Evolutionary conservation across 2,329 filamentous ascomycete species (phyloP).

Genomic region (Calonectria montana): DNA sequence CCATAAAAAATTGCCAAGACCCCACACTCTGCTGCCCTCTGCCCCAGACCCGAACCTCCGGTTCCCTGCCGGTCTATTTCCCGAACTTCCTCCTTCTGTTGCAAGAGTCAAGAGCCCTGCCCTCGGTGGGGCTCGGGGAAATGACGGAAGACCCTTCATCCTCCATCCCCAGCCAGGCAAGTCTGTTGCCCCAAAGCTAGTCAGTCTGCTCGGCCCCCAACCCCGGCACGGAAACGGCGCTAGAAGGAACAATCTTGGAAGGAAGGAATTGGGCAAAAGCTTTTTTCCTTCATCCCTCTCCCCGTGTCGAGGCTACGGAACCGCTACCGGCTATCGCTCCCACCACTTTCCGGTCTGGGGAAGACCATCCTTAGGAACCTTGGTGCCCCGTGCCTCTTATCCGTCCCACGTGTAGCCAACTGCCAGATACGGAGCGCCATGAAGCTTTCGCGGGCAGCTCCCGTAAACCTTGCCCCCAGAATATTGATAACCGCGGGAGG

Average conservation of each 20-base stretch:
- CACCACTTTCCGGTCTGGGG: slow-evolving; percentile 12
- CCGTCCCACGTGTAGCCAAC: slow-evolving; percentile 1
- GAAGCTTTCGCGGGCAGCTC: slow-evolving; percentile 14
- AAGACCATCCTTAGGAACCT: neutral
- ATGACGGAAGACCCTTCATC: slow-evolving; percentile 24
- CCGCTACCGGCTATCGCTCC: neutral
- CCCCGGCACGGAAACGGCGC: slow-evolving; percentile 2
- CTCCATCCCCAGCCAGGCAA: neutral
- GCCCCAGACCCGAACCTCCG: slow-evolving; percentile 37
- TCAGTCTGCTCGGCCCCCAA: neutral
- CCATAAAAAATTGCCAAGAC: neutral
- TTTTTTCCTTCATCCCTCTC: neutral
- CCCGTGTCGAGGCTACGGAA: slow-evolving; percentile 10
- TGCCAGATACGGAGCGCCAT: neutral
- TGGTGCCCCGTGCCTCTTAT: slow-evolving; percentile 3
- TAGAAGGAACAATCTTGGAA: slow-evolving; percentile 15
- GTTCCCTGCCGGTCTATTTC: slow-evolving; percentile 31
- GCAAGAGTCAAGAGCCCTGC: neutral
- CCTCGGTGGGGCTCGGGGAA: slow-evolving; percentile 6
- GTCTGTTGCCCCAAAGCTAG: neutral
- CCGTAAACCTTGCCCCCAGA: slow-evolving; percentile 1
- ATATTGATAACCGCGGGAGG: slow-evolving; percentile 14
- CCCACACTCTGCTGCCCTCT: slow-evolving; percentile 14
- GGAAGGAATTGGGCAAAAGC: slow-evolving; percentile 11
- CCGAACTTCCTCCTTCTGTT: slow-evolving; percentile 22